Evolutionary conservation across 768 basidiomycete genomes (phyloP), one percentile per base, ranked within the genome.

Genomic region (Termitomyces heimii): DNA sequence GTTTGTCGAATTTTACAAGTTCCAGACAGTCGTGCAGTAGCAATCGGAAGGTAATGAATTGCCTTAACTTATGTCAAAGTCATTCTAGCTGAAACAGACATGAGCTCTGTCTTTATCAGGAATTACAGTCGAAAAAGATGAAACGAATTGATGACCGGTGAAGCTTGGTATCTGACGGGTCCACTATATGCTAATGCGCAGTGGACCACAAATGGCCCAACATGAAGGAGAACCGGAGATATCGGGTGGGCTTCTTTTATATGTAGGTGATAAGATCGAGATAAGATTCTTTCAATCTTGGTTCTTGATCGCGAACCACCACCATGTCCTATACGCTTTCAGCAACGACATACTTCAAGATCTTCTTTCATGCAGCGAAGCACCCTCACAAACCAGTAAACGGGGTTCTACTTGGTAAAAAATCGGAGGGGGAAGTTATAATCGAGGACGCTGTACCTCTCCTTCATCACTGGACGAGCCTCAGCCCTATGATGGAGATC

Each of bases 401-500:
- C 54, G 92, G 92, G 4, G 82, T 92, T 8, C 74, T 94, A n/a
- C 70, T 93, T 1, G 89, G 89, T 35, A 80, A 74, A 32, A 67
- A 73, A 46, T 56, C 65, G 18, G 53, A 70, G 2, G 66, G 69
- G 22, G 64, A 65, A 1, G 79, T 89, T 43, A 68, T 68, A 54
- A 78, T 88, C 49, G 71, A 75, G 49, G 89, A 93, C 65, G 80
- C 84, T 3, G 75, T 94, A 39, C 92, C 92, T 16, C 75, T 94
- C 35, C 78, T 91, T 51, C 91, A 94, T 66, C 85, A 91, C 66
- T 93, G 90, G 90, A 90, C 89, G 7, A 85, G 80, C 63, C 76
- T 94, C 53, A 88, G 85, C 59, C 88, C 89, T 4, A 88, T 88
- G 85, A 91, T 91, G 86, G 89, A 92, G 67, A 84, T 90, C 59